Conservation (phyloP, 108 stramenopile species). For the Pelagomonas calceolata region DNA sequence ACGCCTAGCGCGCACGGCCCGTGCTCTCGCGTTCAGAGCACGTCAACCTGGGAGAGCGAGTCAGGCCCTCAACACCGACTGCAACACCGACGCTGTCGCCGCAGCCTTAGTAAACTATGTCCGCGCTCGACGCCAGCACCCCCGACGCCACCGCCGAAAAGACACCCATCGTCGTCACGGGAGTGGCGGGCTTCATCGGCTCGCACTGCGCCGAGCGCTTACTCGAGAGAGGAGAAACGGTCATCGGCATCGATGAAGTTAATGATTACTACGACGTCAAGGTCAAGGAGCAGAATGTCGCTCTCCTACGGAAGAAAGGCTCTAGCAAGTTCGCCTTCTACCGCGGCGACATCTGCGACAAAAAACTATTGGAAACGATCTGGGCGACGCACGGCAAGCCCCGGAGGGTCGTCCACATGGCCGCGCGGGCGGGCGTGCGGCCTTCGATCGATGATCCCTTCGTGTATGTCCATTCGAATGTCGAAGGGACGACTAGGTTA, state of each 20-base stretch:
- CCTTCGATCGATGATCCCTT: slow-evolving; percentile 82
- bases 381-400: slow-evolving; percentile 60
- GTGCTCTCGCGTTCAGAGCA: no score
- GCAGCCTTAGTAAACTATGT: no score
- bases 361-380: slow-evolving; percentile 56
- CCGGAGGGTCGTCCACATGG: slow-evolving; percentile 79
- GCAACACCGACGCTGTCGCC: no score
- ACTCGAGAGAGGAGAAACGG: slow-evolving; percentile 77
- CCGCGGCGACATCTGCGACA: slow-evolving; percentile 86
- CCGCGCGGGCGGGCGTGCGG: slow-evolving; percentile 78
- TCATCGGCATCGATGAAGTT: slow-evolving; percentile 94
- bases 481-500: slow-evolving; percentile 67
- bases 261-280: slow-evolving; percentile 92
- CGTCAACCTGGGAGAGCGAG: no score
- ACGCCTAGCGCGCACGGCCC: no score
- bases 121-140: not conserved
- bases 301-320: slow-evolving; percentile 25
- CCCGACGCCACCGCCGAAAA: not conserved
- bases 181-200: slow-evolving; percentile 94
- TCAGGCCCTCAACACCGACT: no score
- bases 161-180: slow-evolving; percentile 63
- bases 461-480: slow-evolving; percentile 79
- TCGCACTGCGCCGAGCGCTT: slow-evolving; percentile 63
- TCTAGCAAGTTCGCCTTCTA: slow-evolving; percentile 11
- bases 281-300: slow-evolving; percentile 77